Base-by-base conservation (phyloP, 305 asterid genomes). In the Fraxinus albicans region DNA sequence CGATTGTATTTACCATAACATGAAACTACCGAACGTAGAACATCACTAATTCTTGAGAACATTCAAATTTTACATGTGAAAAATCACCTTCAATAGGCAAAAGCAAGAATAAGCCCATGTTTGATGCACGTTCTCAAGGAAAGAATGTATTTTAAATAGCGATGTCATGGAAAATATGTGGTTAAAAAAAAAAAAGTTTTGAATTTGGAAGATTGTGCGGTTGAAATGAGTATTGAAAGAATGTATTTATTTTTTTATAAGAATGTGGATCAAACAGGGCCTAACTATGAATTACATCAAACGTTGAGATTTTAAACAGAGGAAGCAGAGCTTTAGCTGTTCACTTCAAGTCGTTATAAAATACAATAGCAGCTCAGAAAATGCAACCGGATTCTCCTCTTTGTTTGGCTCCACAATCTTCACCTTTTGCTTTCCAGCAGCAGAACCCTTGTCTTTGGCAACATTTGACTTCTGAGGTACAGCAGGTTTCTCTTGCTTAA, bases 351-450 rank as follows among this genome's bases (percentile, higher is more conserved):
- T 4, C 8, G 0, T 55, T 55, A 17, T n/a, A 55, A 55, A 17
- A 55, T 17, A 55, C 19, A 55, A 55, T n/a, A 4, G 67, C 25
- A 17, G 67, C 8, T 55, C 23, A 55, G 21, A 17, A 58, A 58
- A 8, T 21, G 27, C 69, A 58, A 5, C 89, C 1, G 73, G 81
- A 31, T 84, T 85, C 21, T 12, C 84, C 77, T 73, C 90, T 53
- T 84, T 85, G 65, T 15, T 88, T 42, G 96, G 95, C 87, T 90
- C 95, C 47, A 85, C 92, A 82, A 91, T 92, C 87, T 88, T 91
- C 89, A 91, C 97, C 91, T 91, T 91, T 73, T 87, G 93, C 89
- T 92, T 94, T 63, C 91, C 94, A 82, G 91, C 85, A 83, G 80
- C 89, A 82, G 93, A 77, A 42, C 86, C 91, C 88, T 92, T 91